These are phyloP conservation scores for Cladophialophora bantiana DNA, from an alignment of 2,329 filamentous ascomycete species.

Conservation along the genomic window DNA sequence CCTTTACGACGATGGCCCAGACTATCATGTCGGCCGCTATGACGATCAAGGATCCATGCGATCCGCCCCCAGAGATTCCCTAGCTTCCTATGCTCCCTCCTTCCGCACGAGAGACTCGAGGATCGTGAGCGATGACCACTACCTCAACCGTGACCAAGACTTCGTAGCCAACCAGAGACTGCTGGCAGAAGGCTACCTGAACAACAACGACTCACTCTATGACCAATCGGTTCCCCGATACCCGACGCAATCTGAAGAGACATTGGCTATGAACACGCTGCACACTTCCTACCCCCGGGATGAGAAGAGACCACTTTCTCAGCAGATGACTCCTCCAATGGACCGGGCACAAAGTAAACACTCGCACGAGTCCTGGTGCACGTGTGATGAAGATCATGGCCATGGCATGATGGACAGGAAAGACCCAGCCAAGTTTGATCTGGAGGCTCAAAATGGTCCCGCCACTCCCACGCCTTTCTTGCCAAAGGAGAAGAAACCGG, in stretches of 20 bases:
- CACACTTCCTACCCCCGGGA: conserved; percentile 37
- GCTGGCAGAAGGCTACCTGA: conserved; percentile 40
- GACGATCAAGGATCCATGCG: conserved; percentile 38
- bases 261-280: conserved; percentile 35
- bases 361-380: conserved; percentile 41
- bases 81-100: conserved; percentile 40
- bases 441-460: conserved; percentile 39
- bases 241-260: conserved; percentile 40
- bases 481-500: conserved; percentile 36
- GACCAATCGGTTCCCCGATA: conserved; percentile 37
- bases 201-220: conserved; percentile 38
- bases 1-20: conserved; percentile 41
- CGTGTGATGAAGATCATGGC: conserved; percentile 41
- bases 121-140: conserved; percentile 38
- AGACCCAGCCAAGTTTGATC: conserved; percentile 38
- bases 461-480: conserved; percentile 39
- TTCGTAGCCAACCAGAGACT: conserved; percentile 41
- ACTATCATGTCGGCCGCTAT: conserved; percentile 41
- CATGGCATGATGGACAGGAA: conserved; percentile 37
- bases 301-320: conserved; percentile 37
- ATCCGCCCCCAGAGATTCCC: conserved; percentile 36
- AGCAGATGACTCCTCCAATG: conserved; percentile 32
- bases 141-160: conserved; percentile 38
- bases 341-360: conserved; percentile 37
- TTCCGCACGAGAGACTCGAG: conserved; percentile 40